phyloP scores from a whole-genome alignment of 441 rosid species.

The Sinapis alba region DNA sequence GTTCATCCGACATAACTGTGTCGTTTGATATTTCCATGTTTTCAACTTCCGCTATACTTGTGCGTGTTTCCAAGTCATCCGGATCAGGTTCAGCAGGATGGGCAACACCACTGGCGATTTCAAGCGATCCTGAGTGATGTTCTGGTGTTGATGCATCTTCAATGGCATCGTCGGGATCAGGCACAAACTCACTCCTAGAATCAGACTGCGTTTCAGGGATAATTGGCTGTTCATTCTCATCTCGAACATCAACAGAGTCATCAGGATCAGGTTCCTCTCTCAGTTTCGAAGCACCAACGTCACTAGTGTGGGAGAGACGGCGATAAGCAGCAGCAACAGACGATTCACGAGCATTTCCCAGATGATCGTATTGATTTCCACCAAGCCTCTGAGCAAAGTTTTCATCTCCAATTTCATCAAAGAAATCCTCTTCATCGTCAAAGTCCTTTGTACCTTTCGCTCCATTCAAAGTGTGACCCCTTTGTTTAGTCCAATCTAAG shows the following conservation, averaged over 20 bases:
- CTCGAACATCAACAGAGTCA: slow-evolving; percentile 44
- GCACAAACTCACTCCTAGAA: slow-evolving; percentile 47
- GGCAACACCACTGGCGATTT: slow-evolving; percentile 20
- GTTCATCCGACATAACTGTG: slow-evolving; percentile 12
- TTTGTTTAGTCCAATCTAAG: slow-evolving; percentile 94
- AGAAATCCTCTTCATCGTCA: slow-evolving; percentile 51
- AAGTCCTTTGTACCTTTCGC: slow-evolving; percentile 33
- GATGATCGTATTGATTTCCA: slow-evolving; percentile 55
- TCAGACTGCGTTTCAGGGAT: slow-evolving; percentile 20
- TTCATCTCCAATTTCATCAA: slow-evolving; percentile 36
- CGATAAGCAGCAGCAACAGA: slow-evolving; percentile 90
- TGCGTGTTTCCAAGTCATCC: slow-evolving; percentile 48
- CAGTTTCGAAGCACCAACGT: slow-evolving; percentile 41
- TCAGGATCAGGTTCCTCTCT: slow-evolving; percentile 70
- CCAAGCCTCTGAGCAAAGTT: slow-evolving; percentile 65
- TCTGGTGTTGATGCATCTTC: slow-evolving; percentile 18
- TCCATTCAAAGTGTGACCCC: slow-evolving; percentile 65
- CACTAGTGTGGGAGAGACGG: slow-evolving; percentile 51
- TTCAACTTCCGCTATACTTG: slow-evolving; percentile 21
- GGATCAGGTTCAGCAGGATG: slow-evolving; percentile 55
- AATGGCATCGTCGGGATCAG: slow-evolving; percentile 57
- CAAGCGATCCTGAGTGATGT: slow-evolving; percentile 17
- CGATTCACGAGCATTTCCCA: slow-evolving; percentile 70
- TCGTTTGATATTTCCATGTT: slow-evolving; percentile 36
- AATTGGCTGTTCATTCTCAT: slow-evolving; percentile 24